These are phyloP conservation scores for Pelagophyceae sp. DNA, from an alignment of 352 stramenopile genomes.

Conservation along the genomic window DNA sequence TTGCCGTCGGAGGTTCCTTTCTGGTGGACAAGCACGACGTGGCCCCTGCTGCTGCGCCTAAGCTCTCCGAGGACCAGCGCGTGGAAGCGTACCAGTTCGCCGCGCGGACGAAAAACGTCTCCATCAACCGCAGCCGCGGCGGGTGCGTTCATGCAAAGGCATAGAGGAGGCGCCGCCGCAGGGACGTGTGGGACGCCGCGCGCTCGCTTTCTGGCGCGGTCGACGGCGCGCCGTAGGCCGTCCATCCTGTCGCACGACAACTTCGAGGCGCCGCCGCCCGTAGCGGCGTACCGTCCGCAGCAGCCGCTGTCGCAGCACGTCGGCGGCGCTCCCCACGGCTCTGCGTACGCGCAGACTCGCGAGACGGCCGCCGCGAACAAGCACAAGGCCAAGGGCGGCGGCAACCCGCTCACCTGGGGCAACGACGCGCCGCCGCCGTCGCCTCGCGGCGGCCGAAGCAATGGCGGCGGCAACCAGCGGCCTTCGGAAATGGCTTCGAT, in stretches of 20 bases:
- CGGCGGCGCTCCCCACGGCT: too few relatives aligned
- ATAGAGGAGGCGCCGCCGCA: not conserved
- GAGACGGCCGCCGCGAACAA: not conserved
- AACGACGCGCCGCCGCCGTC: too few relatives aligned
- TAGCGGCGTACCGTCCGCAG: too few relatives aligned
- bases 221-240: too few relatives aligned
- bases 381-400: not conserved
- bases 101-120: not conserved
- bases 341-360: too few relatives aligned
- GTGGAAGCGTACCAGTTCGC: not conserved
- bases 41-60: not conserved
- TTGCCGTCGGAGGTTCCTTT: not conserved
- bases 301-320: too few relatives aligned
- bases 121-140: not conserved
- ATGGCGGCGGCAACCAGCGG: too few relatives aligned
- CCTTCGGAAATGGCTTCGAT: too few relatives aligned
- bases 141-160: not conserved
- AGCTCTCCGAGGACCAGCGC: not conserved
- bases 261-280: too few relatives aligned
- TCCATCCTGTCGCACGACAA: not conserved
- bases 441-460: too few relatives aligned
- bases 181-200: too few relatives aligned
- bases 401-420: not conserved
- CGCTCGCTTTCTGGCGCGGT: not conserved
- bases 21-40: not conserved